Conservation (phyloP, 2,329 filamentous ascomycete species). For the Exophiala sideris region DNA sequence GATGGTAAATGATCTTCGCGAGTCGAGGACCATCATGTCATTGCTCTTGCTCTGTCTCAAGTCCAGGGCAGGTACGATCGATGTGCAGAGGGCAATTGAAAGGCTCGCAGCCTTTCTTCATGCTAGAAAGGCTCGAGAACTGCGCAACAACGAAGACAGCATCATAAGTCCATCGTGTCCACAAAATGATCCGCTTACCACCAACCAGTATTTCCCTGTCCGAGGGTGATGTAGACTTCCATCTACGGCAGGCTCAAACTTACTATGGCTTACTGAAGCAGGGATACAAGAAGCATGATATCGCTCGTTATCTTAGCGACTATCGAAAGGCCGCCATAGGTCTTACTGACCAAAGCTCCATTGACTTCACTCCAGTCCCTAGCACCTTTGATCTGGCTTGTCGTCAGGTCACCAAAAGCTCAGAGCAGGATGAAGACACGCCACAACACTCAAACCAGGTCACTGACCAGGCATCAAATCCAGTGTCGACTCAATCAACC, state of each 20-base stretch:
- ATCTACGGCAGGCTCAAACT: constrained; percentile 30
- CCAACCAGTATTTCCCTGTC: constrained; percentile 34
- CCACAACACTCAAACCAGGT: too few relatives aligned
- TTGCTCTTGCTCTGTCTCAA: background rate
- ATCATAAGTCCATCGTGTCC: constrained; percentile 7
- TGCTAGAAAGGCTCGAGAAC: background rate
- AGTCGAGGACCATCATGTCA: too few relatives aligned
- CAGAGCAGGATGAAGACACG: too few relatives aligned
- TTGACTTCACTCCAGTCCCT: background rate
- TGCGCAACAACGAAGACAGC: background rate
- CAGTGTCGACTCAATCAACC: too few relatives aligned
- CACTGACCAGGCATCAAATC: too few relatives aligned
- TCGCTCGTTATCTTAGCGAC: constrained; percentile 24
- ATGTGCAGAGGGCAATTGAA: background rate
- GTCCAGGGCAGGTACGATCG: background rate
- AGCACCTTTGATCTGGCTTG: constrained; percentile 19
- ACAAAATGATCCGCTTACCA: constrained; percentile 33
- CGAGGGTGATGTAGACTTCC: constrained; percentile 34
- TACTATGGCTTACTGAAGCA: constrained; percentile 25
- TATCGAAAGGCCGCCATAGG: constrained; percentile 10
- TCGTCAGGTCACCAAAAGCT: background rate
- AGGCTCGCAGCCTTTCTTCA: background rate
- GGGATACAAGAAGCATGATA: constrained; percentile 27
- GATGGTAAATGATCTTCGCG: too few relatives aligned
- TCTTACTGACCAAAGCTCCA: background rate